Evolutionary conservation across 2,329 filamentous ascomycete genomes (phyloP).

Genomic region (Penicillium sp.): DNA sequence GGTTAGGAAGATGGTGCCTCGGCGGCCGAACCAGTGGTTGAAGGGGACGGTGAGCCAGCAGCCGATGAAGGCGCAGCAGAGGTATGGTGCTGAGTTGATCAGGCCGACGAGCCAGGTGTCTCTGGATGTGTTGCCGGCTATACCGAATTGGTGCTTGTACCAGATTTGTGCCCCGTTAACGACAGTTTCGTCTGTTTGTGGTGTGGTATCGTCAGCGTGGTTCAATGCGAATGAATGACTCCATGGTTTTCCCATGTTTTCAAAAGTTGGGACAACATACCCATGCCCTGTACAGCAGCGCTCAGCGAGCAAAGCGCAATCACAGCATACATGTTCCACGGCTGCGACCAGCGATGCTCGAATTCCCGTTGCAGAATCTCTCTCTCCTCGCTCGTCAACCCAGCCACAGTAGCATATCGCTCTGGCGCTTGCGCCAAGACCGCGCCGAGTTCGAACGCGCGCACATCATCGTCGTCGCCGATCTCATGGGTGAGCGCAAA

Average conservation of each 20-base stretch:
- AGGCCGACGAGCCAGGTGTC: slow-evolving; percentile 64
- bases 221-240: background rate
- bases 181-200: slow-evolving; percentile 61
- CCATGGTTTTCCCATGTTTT: background rate
- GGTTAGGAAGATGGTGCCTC: slow-evolving; percentile 75
- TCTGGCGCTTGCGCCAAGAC: slow-evolving; percentile 59
- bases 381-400: slow-evolving; percentile 61
- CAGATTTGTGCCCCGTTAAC: slow-evolving; percentile 70
- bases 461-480: slow-evolving; percentile 57
- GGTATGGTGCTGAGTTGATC: slow-evolving; percentile 59
- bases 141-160: slow-evolving; percentile 64
- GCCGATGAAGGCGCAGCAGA: slow-evolving; percentile 68
- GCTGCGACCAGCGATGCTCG: slow-evolving; percentile 70
- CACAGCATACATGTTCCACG: slow-evolving; percentile 64
- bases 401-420: slow-evolving; percentile 53
- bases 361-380: slow-evolving; percentile 62
- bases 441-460: slow-evolving; percentile 62
- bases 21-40: slow-evolving; percentile 69
- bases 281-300: slow-evolving; percentile 71
- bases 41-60: slow-evolving; percentile 75
- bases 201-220: background rate
- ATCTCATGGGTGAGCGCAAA: slow-evolving; percentile 61
- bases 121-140: slow-evolving; percentile 51
- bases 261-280: slow-evolving; percentile 33
- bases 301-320: slow-evolving; percentile 68